These are phyloP conservation scores for Geotrichum carabidarum DNA, from an alignment of 1,139 yeast species.

Conservation along the genomic window DNA sequence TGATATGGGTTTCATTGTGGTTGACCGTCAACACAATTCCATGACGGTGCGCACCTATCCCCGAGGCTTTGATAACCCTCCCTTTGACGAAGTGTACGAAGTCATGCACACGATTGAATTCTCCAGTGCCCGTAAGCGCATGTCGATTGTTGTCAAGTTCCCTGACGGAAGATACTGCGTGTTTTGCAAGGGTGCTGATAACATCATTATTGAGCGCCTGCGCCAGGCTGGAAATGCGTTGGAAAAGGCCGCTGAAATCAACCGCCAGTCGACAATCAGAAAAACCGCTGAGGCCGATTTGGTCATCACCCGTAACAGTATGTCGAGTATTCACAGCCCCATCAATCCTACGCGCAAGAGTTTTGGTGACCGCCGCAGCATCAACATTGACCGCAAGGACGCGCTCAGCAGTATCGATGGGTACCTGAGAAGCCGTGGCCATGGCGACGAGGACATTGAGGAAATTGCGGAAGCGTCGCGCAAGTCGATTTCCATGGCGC, in stretches of 20 bases:
- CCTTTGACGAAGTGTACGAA: conserved; percentile 63
- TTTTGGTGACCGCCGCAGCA: conserved; percentile 27
- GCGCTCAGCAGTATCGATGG: conserved; percentile 47
- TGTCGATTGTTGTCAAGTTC: conserved; percentile 78
- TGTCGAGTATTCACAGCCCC: conserved; percentile 30
- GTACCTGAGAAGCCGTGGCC: conserved; percentile 45
- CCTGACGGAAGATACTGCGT: conserved; percentile 77
- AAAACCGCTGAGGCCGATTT: conserved; percentile 77
- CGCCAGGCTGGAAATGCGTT: conserved; percentile 54
- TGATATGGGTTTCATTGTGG: conserved; percentile 82
- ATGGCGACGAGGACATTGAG: conserved; percentile 53
- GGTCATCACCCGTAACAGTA: conserved; percentile 45
- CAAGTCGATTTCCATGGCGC: conserved; percentile 57
- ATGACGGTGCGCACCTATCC: conserved; percentile 76
- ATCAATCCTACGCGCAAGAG: conserved; percentile 20
- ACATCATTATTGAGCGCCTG: conserved; percentile 75
- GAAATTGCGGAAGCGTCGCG: conserved; percentile 57
- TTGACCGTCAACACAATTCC: conserved; percentile 56
- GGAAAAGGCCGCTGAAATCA: conserved; percentile 57
- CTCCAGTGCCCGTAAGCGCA: conserved; percentile 81
- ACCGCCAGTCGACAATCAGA: conserved; percentile 56
- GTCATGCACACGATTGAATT: conserved; percentile 80
- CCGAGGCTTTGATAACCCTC: conserved; percentile 63
- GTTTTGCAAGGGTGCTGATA: conserved; percentile 94
- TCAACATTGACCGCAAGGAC: conserved; percentile 30